These are phyloP conservation scores for Aspergillus wentii DNA, from an alignment of 495 filamentous ascomycete species.

Conservation along the genomic window DNA sequence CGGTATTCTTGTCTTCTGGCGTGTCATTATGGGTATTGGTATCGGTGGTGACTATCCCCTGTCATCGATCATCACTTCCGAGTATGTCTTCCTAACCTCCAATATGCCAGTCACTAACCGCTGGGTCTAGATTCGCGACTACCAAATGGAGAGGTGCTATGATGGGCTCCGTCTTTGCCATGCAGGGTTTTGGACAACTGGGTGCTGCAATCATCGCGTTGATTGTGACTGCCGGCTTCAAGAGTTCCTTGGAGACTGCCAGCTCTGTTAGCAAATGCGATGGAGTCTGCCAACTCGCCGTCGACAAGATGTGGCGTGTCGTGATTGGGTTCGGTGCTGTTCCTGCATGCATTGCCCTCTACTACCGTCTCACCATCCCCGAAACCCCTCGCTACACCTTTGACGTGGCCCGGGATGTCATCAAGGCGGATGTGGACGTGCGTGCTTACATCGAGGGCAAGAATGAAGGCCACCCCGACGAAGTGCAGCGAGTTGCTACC, in stretches of 20 bases:
- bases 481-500: constrained; percentile 49
- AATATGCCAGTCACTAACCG: constrained; percentile 4
- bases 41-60: constrained; percentile 88
- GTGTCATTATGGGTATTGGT: constrained; percentile 77
- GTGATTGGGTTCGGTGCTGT: constrained; percentile 78
- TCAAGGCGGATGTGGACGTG: constrained; percentile 63
- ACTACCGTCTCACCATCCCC: constrained; percentile 85
- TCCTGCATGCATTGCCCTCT: constrained; percentile 70
- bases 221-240: constrained; percentile 69
- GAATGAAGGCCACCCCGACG: constrained; percentile 56
- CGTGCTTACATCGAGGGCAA: constrained; percentile 57
- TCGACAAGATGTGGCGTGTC: constrained; percentile 83
- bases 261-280: constrained; percentile 46
- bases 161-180: constrained; percentile 84
- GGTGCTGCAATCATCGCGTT: constrained; percentile 65
- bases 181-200: constrained; percentile 78
- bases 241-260: constrained; percentile 54
- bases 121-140: constrained; percentile 60
- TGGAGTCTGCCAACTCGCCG: constrained; percentile 61
- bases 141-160: constrained; percentile 83
- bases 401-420: constrained; percentile 67
- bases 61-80: constrained; percentile 77
- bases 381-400: constrained; percentile 82
- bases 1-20: constrained; percentile 84
- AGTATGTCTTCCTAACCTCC: constrained; percentile 42